phyloP scores from a whole-genome alignment of 139 green algal genomes.

The Volvox africanus region DNA sequence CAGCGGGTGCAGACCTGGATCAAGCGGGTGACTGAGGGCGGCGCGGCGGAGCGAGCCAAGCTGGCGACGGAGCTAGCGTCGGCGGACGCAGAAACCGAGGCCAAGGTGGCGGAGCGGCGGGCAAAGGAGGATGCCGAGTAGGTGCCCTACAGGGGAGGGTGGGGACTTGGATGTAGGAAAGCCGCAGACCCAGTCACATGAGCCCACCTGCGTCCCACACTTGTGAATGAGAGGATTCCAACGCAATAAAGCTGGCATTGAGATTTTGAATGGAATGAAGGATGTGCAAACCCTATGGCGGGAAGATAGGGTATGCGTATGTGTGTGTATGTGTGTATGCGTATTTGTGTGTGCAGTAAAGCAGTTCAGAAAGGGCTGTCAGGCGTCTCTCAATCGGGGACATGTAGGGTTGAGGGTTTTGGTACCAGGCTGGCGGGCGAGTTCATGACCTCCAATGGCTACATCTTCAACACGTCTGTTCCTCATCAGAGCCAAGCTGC shows the following conservation, averaged over 20 bases:
- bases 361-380: too few species aligned
- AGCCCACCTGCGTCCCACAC: too few species aligned
- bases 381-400: too few species aligned
- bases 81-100: conserved; percentile 24
- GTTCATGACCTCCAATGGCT: too few species aligned
- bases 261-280: too few species aligned
- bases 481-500: conserved; percentile 16
- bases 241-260: too few species aligned
- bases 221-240: too few species aligned
- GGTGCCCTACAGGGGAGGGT: neutral
- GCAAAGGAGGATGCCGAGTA: conserved; percentile 46
- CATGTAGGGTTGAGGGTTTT: too few species aligned
- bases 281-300: too few species aligned
- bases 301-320: too few species aligned
- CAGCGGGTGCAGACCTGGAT: conserved; percentile 43
- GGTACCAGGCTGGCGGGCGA: too few species aligned
- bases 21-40: conserved; percentile 48
- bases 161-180: neutral
- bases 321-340: neutral
- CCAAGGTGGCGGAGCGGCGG: conserved; percentile 17
- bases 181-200: too few species aligned
- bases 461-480: neutral
- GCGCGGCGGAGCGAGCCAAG: conserved; percentile 31
- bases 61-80: conserved; percentile 48
- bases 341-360: neutral